Percentiles rank a stretch among this genome's conserved stretches.
These are phyloP conservation scores for Pyricularia grisea DNA, from an alignment of 2,329 filamentous ascomycete species.

Conservation along the genomic window DNA sequence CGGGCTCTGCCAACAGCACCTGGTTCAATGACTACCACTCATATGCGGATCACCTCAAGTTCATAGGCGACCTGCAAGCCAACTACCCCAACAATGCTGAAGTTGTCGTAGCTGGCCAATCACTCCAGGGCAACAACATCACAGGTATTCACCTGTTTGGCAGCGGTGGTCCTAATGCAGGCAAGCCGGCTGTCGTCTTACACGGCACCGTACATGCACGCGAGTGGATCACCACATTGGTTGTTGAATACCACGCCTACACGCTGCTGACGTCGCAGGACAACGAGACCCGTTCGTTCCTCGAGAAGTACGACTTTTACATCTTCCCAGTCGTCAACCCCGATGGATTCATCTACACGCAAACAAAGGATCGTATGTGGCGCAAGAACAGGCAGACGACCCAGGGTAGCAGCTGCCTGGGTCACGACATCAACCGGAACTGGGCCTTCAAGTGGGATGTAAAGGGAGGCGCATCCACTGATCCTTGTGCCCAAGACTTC, in stretches of 20 bases:
- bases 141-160: constrained; percentile 50
- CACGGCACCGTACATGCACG: constrained; percentile 51
- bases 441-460: constrained; percentile 34
- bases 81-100: constrained; percentile 35
- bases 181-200: constrained; percentile 41
- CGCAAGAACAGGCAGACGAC: constrained; percentile 46
- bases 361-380: constrained; percentile 49
- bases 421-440: constrained; percentile 46
- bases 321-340: constrained; percentile 55
- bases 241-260: constrained; percentile 43
- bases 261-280: constrained; percentile 25
- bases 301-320: constrained; percentile 58
- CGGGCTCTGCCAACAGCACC: constrained; percentile 19
- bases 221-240: constrained; percentile 51
- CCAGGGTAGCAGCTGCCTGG: constrained; percentile 37
- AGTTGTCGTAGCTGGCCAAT: constrained; percentile 34
- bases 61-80: constrained; percentile 34
- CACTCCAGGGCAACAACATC: constrained; percentile 40
- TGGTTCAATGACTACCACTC: constrained; percentile 46
- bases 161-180: constrained; percentile 28
- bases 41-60: constrained; percentile 41
- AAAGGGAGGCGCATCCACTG: constrained; percentile 31
- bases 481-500: constrained; percentile 34
- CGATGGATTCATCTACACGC: constrained; percentile 51
- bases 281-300: constrained; percentile 20